Base-by-base conservation (phyloP, 306 rosid genomes). In the Medicago lupulina region DNA sequence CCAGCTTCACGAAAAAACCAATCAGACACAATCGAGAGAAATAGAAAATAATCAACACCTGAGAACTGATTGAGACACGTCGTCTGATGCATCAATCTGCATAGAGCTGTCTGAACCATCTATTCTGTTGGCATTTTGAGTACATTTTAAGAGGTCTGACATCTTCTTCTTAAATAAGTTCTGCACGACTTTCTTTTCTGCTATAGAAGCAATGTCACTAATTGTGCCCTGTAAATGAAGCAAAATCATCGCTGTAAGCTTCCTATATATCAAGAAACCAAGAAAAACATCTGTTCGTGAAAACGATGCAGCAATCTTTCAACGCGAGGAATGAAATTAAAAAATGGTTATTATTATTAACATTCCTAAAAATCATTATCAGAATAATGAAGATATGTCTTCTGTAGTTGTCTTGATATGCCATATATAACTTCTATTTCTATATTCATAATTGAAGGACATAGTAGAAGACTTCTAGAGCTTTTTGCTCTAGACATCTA, bases 161-260 rank as follows among this genome's bases (percentile, higher is more conserved):
- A 92, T 83, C 43, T 82, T 84, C 47, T 44, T 80, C 63, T 19
- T 39, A 53, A 95, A 92, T 73, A 89, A 77, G 38, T 59, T 83
- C 17, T 87, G 86, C 39, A 90, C 87, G 55, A 83, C 84, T 59
- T 31, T 62, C 76, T 77, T 82, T 79, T 92, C 96, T 73, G 97
- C 79, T 90, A 95, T 89, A 49, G 97, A 92, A 67, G 99, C 93
- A 79, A 95, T 78, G 67, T 86, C 97, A 47, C 91, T 75, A 59
- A 95, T 86, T 11, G 97, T 91, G 61, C 82, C 73, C 99, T 95
- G 90, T 28, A 88, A 79, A 78, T 25, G 34, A 61, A 75, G 62
- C 39, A 82, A 70, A 67, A 46, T 14, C 67, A 50, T 40, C 53
- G 71, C 73, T 55, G 62, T 67, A 72, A 36, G 68, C 69, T 71